These are phyloP conservation scores for Hymenoscyphus fraxineus DNA, from an alignment of 2,329 filamentous ascomycete genomes.

Conservation along the genomic window DNA sequence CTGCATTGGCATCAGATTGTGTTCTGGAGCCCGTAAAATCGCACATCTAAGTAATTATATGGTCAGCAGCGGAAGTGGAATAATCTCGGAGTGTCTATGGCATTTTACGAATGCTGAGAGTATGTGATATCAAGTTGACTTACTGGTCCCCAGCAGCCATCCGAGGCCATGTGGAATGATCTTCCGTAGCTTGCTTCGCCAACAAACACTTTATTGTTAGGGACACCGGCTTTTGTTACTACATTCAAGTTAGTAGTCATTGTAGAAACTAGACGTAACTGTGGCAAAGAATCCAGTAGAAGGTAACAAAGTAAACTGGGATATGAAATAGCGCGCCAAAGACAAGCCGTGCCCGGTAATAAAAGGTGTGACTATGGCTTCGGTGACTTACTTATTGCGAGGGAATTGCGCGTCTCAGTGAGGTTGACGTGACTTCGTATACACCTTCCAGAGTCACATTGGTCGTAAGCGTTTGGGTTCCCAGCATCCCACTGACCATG, in stretches of 20 bases:
- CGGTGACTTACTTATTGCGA: conserved; percentile 14
- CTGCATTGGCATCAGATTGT: conserved; percentile 28
- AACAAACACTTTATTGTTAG: conserved; percentile 32
- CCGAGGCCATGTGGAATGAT: conserved; percentile 34
- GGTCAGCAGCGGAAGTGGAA: too few species aligned
- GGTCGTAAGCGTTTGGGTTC: conserved; percentile 31
- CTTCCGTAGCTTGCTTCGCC: conserved; percentile 36
- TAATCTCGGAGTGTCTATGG: too few species aligned
- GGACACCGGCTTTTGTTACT: conserved; percentile 34
- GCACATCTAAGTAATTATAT: conserved; percentile 17
- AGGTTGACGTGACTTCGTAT: conserved; percentile 31
- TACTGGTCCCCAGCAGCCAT: conserved; percentile 21
- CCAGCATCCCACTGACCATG: conserved; percentile 41
- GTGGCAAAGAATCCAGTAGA: too few species aligned
- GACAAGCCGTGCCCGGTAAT: too few species aligned
- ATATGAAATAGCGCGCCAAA: too few species aligned
- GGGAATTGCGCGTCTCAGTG: neutral
- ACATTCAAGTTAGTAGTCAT: too few species aligned
- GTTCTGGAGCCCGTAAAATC: conserved; percentile 26
- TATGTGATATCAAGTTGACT: too few species aligned
- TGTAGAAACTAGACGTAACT: too few species aligned
- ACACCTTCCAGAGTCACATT: conserved; percentile 35
- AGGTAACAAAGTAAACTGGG: too few species aligned
- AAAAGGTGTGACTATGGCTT: too few species aligned
- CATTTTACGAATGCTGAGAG: too few species aligned